Conservation (phyloP, 352 stramenopile species). For the Phytophthora nicotianae region DNA sequence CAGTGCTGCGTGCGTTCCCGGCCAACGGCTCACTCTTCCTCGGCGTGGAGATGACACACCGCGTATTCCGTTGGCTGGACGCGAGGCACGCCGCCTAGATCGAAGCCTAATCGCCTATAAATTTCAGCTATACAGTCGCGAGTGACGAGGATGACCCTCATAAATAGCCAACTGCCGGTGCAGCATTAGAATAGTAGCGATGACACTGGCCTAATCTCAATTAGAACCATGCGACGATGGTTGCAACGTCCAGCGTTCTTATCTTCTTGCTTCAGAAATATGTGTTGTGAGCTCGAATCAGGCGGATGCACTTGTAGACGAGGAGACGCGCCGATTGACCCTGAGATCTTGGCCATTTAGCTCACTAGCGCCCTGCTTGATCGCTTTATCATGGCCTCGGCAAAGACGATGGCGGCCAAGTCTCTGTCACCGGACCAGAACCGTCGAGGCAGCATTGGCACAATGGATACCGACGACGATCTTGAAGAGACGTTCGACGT, state of each 20-base stretch:
- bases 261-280: slow-evolving; percentile 23
- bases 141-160: neutral
- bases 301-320: slow-evolving; percentile 25
- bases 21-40: slow-evolving; percentile 91
- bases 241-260: slow-evolving; percentile 29
- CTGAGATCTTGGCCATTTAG: slow-evolving; percentile 17
- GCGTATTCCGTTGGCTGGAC: slow-evolving; percentile 71
- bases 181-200: slow-evolving; percentile 27
- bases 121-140: neutral
- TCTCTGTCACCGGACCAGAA: slow-evolving; percentile 4
- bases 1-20: slow-evolving; percentile 85
- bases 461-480: slow-evolving; percentile 24
- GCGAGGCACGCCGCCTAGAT: slow-evolving; percentile 31
- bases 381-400: slow-evolving; percentile 12
- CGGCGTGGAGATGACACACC: slow-evolving; percentile 89
- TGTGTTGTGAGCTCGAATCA: slow-evolving; percentile 12
- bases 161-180: slow-evolving; percentile 19
- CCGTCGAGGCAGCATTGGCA: slow-evolving; percentile 19
- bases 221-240: slow-evolving; percentile 16
- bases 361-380: neutral
- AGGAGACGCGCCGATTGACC: slow-evolving; percentile 19
- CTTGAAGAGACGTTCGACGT: slow-evolving; percentile 17
- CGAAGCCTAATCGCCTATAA: slow-evolving; percentile 7
- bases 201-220: slow-evolving; percentile 4
- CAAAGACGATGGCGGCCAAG: slow-evolving; percentile 19